Base-by-base conservation (phyloP, 441 rosid genomes). In the Aquilaria agallochum region DNA sequence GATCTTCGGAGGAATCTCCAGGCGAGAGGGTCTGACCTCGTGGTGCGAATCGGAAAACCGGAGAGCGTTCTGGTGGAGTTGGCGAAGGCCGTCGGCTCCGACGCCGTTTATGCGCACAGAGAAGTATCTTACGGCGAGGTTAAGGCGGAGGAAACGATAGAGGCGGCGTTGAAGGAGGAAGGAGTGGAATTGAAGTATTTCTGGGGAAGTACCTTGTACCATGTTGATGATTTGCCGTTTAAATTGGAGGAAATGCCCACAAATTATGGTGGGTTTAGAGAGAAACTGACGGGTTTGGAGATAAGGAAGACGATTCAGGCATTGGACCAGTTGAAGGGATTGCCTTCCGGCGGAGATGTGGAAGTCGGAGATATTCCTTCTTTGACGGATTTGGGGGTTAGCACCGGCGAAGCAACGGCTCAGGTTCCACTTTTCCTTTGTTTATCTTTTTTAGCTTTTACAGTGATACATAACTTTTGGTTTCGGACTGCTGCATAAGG, bases 191-290 rank as follows among this genome's bases (percentile, higher is more conserved):
- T 95, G 6, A 92, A 89, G 69, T 86, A 83, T 80, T 88, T 81
- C 49, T 95, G 99, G 99, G 99, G 99, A 36, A 85, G 97, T 67
- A 92, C 99, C 48, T 58, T 95, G 76, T 85, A 88, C 59, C 99
- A 95, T 66, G 66, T 83, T 54, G 98, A 95, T 68, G 99, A 95
- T 78, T 83, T 95, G 72, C 98, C 98, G 0, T 95, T 92, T 66
- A 83, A 81, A 69, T 71, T 85, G 76, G 88, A 89, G 62, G 97
- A 88, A 1, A 82, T 92, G 90, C 99, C 98, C 0, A 77, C 89
- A 0, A 89, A 78, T 65, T 80, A 88, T 54, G 87, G 92, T 9
- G 93, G 85, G 3, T 92, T 95, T 56, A 85, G 74, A 75, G 96
- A 85, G 53, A 92, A 81, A 64, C 90, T 82, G 31, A 80, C 82